Conservation (phyloP, 2,329 filamentous ascomycete genomes). For the Pezicula neosporulosa region DNA sequence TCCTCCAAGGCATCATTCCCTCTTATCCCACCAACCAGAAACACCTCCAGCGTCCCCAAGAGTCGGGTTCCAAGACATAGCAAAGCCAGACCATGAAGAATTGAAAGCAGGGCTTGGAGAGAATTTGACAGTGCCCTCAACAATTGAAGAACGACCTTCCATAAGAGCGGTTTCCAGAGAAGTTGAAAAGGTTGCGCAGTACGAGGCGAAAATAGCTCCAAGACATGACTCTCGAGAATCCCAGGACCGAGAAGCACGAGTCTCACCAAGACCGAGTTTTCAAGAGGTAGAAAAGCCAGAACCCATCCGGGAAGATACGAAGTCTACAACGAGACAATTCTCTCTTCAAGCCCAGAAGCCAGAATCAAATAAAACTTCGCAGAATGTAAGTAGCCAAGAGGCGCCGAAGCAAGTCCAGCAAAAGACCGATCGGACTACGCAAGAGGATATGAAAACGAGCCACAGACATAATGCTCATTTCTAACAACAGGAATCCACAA, state of each 20-base stretch:
- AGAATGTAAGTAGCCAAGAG: too few relatives aligned
- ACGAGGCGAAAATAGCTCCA: background rate
- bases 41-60: too few relatives aligned
- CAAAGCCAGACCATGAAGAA: too few relatives aligned
- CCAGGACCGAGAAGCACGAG: background rate
- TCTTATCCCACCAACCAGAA: too few relatives aligned
- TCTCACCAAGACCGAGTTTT: background rate
- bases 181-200: background rate
- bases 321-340: background rate
- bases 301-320: background rate
- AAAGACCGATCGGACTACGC: too few relatives aligned
- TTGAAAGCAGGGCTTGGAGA: too few relatives aligned
- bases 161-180: background rate
- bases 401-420: too few relatives aligned
- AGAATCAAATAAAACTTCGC: background rate
- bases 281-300: background rate
- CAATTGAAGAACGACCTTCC: background rate
- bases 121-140: background rate
- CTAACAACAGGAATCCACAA: too few relatives aligned
- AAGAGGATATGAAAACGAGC: too few relatives aligned
- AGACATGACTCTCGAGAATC: background rate
- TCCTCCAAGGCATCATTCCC: too few relatives aligned
- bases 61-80: too few relatives aligned
- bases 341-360: background rate
- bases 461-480: too few relatives aligned